Evolutionary conservation across 257 asterid genomes (phyloP).

Genomic region (Lantana camara): DNA sequence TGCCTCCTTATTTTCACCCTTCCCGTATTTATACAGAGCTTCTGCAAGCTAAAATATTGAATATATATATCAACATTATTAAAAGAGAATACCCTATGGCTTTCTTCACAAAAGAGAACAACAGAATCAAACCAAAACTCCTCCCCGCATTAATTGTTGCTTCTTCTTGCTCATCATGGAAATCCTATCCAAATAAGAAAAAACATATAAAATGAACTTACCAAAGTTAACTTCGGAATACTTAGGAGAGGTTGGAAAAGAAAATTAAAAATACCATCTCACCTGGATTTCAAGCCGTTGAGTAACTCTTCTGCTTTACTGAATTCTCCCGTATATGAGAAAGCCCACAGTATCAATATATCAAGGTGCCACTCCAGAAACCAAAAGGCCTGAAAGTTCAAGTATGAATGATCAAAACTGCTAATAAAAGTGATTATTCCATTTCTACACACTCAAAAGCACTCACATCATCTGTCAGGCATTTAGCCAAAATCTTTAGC

Average conservation of each 20-base stretch:
- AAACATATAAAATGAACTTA: neutral
- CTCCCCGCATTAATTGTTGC: no score
- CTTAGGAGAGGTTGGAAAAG: neutral
- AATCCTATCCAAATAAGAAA: no score
- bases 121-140: neutral
- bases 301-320: slow-evolving; percentile 73
- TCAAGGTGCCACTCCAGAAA: slow-evolving; percentile 96
- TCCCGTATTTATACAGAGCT: no score
- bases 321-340: slow-evolving; percentile 53
- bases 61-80: no score
- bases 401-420: no score
- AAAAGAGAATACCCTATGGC: neutral
- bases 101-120: slow-evolving; percentile 5
- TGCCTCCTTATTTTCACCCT: no score
- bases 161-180: neutral
- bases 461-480: slow-evolving; percentile 73
- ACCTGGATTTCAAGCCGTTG: slow-evolving; percentile 73
- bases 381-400: slow-evolving; percentile 65
- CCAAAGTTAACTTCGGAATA: neutral
- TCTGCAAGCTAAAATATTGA: no score
- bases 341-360: slow-evolving; percentile 75
- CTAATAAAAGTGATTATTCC: no score
- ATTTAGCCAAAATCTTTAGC: slow-evolving; percentile 52
- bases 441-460: no score
- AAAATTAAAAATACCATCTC: neutral